Evolutionary conservation across 1,284 basidiomycete genomes (phyloP).

Genomic region (Heterobasidion parviporum): DNA sequence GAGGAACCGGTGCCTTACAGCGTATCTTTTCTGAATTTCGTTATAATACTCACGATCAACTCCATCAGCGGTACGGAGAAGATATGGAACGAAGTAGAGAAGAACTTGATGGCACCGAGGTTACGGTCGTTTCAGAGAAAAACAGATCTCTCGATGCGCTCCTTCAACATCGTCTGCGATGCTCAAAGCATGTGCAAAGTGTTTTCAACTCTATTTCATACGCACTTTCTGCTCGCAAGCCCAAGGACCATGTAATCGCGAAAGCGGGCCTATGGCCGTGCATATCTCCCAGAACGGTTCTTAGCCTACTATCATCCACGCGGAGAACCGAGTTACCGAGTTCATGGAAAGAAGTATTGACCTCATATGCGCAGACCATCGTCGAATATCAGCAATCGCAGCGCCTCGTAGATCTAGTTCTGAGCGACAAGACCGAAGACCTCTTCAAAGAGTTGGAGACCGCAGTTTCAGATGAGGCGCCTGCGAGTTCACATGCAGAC

Average conservation of each 20-base stretch:
- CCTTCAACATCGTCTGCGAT: neutral
- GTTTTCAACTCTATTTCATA: neutral
- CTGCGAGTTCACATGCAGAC: constrained; percentile 21
- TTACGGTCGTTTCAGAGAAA: neutral
- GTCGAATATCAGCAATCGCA: constrained; percentile 27
- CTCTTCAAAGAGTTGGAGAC: constrained; percentile 26
- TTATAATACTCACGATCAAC: neutral
- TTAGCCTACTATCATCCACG: neutral
- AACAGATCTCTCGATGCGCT: neutral
- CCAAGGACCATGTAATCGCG: neutral
- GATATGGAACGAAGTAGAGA: neutral
- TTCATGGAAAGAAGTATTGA: constrained; percentile 22
- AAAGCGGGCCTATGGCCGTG: neutral
- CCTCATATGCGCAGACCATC: constrained; percentile 17
- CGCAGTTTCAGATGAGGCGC: constrained; percentile 10
- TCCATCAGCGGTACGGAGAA: neutral
- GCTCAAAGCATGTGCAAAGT: neutral
- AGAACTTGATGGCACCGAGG: neutral
- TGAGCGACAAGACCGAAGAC: constrained; percentile 17
- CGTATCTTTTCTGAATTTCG: neutral
- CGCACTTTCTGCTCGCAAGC: neutral
- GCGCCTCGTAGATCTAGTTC: constrained; percentile 17
- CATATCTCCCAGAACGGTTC: neutral
- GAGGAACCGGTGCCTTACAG: neutral
- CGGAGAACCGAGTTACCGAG: neutral